phyloP scores from a whole-genome alignment of 352 stramenopile genomes.

The Globisporangium canariense region DNA sequence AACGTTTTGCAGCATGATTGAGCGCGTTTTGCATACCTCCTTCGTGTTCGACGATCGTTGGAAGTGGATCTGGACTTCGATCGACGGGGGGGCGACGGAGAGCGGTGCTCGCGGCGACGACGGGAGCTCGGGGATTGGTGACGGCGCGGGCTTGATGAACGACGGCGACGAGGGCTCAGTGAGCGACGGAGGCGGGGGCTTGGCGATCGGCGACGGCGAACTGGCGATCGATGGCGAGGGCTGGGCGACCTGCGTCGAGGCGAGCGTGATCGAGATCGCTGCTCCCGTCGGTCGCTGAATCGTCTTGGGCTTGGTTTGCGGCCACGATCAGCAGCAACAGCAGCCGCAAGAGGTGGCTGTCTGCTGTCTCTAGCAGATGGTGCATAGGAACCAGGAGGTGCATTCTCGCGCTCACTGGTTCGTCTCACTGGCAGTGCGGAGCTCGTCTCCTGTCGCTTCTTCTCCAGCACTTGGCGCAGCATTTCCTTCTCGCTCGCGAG shows the following conservation, averaged over 20 bases:
- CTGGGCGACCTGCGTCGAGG: conserved; percentile 19
- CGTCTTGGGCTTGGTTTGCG: conserved; percentile 9
- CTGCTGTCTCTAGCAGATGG: neutral
- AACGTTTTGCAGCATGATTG: neutral
- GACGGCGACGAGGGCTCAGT: neutral
- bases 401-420: neutral
- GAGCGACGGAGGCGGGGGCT: conserved; percentile 17
- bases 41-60: conserved; percentile 1
- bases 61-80: conserved; percentile 17
- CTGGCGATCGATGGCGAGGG: conserved; percentile 17
- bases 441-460: conserved; percentile 36
- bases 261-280: conserved; percentile 6
- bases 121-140: conserved; percentile 13
- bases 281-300: conserved; percentile 2
- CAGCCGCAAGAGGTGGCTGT: neutral
- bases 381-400: neutral
- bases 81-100: conserved; percentile 15
- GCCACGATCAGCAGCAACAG: neutral
- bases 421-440: conserved; percentile 4
- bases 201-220: conserved; percentile 18
- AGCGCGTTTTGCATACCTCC: conserved; percentile 1
- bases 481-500: conserved; percentile 51
- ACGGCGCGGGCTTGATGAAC: conserved; percentile 16
- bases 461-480: conserved; percentile 55
- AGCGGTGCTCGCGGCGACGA: conserved; percentile 20